Percentiles rank a stretch among this genome's conserved stretches.
phyloP scores from a whole-genome alignment of 345 rosid genomes.

The Citropsis articulata region DNA sequence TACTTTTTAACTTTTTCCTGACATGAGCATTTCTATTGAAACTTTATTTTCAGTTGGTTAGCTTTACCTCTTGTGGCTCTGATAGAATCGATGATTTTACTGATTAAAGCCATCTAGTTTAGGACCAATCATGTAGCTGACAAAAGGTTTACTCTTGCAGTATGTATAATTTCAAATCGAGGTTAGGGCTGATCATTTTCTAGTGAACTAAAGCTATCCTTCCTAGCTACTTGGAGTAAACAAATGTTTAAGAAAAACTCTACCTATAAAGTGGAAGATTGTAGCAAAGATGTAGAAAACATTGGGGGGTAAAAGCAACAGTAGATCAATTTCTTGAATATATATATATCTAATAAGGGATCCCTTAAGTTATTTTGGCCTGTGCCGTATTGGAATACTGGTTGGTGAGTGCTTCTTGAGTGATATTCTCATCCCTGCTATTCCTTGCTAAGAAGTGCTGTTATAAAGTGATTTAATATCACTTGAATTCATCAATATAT shows the following conservation, averaged over 20 bases:
- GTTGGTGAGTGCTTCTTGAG: not conserved
- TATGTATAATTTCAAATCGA: not conserved
- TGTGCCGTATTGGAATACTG: no score
- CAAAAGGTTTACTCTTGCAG: not conserved
- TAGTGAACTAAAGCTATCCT: not conserved
- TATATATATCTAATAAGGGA: no score
- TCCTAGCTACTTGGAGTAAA: not conserved
- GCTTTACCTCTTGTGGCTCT: not conserved
- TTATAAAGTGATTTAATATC: not conserved
- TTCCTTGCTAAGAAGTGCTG: not conserved
- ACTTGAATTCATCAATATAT: not conserved
- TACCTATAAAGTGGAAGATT: not conserved
- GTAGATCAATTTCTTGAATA: no score
- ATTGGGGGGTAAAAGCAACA: not conserved
- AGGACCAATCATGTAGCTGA: not conserved
- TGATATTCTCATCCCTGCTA: not conserved
- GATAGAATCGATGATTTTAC: not conserved
- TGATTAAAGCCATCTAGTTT: not conserved
- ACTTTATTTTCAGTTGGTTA: not conserved
- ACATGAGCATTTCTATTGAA: not conserved
- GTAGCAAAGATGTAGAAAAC: not conserved
- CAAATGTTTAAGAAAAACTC: not conserved
- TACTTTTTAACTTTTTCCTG: not conserved
- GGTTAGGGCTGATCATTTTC: not conserved
- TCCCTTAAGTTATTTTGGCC: no score